These are phyloP conservation scores for Botryotinia narcissicola DNA, from an alignment of 2,329 filamentous ascomycete genomes.

Conservation along the genomic window DNA sequence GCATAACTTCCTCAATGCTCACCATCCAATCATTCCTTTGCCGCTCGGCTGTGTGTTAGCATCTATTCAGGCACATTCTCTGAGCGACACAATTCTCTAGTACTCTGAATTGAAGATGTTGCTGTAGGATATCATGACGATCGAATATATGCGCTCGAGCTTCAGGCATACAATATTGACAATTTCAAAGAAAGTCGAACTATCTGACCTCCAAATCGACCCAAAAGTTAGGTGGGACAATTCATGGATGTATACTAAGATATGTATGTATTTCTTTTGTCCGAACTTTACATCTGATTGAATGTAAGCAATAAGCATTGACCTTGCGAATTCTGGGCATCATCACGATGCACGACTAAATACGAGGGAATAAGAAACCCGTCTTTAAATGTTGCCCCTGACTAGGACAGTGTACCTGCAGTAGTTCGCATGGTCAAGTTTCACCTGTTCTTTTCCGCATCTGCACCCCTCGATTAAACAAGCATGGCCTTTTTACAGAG, in stretches of 20 bases:
- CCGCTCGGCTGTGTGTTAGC: constrained; percentile 11
- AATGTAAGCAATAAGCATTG: constrained; percentile 16
- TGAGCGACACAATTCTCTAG: background rate
- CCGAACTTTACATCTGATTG: constrained; percentile 1
- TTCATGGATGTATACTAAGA: background rate
- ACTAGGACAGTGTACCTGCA: constrained; percentile 17
- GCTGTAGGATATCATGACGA: background rate
- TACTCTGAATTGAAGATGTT: background rate
- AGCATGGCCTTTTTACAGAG: background rate
- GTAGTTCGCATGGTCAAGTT: constrained; percentile 15
- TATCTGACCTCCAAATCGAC: background rate
- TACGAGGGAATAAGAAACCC: constrained; percentile 1
- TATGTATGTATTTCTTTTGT: background rate
- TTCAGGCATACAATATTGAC: background rate
- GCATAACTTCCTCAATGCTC: background rate
- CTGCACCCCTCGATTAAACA: constrained; percentile 11
- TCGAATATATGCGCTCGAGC: background rate
- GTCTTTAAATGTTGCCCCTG: constrained; percentile 4
- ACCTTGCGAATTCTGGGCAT: constrained; percentile 10
- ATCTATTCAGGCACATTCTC: background rate
- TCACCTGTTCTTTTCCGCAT: constrained; percentile 12
- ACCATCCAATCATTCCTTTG: constrained; percentile 11
- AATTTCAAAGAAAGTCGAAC: background rate
- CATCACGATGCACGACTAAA: constrained; percentile 10
- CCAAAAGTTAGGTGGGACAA: background rate